These are phyloP conservation scores for Fusarium oxysporum DNA, from an alignment of 2,329 filamentous ascomycete species.

Conservation along the genomic window DNA sequence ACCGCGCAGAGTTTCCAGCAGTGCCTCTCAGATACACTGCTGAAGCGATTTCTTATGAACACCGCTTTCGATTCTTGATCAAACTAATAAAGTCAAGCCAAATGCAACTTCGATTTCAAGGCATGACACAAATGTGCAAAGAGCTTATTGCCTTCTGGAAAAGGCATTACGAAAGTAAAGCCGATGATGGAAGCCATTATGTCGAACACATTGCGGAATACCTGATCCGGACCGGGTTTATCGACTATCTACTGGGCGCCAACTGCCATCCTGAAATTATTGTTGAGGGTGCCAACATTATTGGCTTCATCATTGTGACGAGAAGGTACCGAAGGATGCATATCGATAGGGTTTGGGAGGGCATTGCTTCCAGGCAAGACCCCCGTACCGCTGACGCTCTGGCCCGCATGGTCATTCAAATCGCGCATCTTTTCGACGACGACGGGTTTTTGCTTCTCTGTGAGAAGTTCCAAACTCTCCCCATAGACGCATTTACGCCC, in stretches of 20 bases:
- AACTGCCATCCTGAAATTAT: constrained; percentile 95
- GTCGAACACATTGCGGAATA: constrained; percentile 77
- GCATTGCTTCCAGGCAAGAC: constrained; percentile 84
- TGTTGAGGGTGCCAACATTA: constrained; percentile 80
- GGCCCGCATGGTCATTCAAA: constrained; percentile 69
- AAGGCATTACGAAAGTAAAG: constrained; percentile 59
- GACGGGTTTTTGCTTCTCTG: constrained; percentile 72
- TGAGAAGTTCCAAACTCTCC: constrained; percentile 74
- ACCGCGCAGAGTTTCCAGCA: constrained; percentile 49
- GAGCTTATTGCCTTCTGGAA: constrained; percentile 77
- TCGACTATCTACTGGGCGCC: constrained; percentile 89
- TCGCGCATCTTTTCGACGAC: constrained; percentile 61
- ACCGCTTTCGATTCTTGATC: constrained; percentile 76
- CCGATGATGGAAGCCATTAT: constrained; percentile 58
- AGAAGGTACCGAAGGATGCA: constrained; percentile 76
- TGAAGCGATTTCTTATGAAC: constrained; percentile 69
- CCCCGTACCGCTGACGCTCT: constrained; percentile 86
- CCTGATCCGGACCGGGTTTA: constrained; percentile 75
- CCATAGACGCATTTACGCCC: constrained; percentile 71
- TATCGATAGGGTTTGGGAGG: constrained; percentile 86
- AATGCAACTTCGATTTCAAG: constrained; percentile 89
- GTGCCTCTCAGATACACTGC: constrained; percentile 54
- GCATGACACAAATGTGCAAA: constrained; percentile 77
- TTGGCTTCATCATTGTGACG: constrained; percentile 88
- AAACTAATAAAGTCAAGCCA: constrained; percentile 84